Base-by-base conservation (phyloP, 179 eudicot genomes). In the Gypsophila paniculata region DNA sequence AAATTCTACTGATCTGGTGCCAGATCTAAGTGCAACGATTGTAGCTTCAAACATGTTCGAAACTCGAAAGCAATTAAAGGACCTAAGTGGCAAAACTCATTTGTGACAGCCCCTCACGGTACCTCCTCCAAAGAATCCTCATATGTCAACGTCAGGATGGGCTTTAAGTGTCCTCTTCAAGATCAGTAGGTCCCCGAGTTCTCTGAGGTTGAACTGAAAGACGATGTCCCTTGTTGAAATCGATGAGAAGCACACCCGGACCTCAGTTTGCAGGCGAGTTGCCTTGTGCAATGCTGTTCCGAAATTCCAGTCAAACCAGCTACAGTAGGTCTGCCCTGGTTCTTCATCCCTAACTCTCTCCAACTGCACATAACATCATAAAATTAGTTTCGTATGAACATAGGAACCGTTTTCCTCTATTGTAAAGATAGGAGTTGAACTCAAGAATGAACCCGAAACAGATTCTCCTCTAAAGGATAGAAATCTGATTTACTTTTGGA, bases 101-200 rank as follows among this genome's bases (percentile, higher is more conserved):
- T 39, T 0, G 0, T 39, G 10, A 39, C 5, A 6, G 2, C 44
- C 6, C 44, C 8, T 39, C 10, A 5, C 6, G 8, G 44, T 39
- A 8, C 44, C 44, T 5, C 44, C 15, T 46, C 52, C 15, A 4
- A 0, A 10, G 17, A 46, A 11, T 10, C 52, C 15, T 12, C 3
- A 46, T 12, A 46, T 46, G 14, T 46, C 52, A 11, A 13, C 52
- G 12, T 11, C 15, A 46, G 52, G 52, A 9, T 46, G 52, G 52
- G 9, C 52, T 10, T 0, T 2, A 10, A 13, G 15, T 46, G 52
- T 46, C 9, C 15, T 46, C 52, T 46, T 46, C 17, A 46, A 46
- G 52, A 46, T 46, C 63, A 23, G 32, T 12, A 59, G 63, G 22
- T 59, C 63, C 63, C 63, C 63, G 2, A 59, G 36, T 59, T 59